These are phyloP conservation scores for Acanthamoeba castellanii DNA, from an alignment of 208 protist species.

Conservation along the genomic window DNA sequence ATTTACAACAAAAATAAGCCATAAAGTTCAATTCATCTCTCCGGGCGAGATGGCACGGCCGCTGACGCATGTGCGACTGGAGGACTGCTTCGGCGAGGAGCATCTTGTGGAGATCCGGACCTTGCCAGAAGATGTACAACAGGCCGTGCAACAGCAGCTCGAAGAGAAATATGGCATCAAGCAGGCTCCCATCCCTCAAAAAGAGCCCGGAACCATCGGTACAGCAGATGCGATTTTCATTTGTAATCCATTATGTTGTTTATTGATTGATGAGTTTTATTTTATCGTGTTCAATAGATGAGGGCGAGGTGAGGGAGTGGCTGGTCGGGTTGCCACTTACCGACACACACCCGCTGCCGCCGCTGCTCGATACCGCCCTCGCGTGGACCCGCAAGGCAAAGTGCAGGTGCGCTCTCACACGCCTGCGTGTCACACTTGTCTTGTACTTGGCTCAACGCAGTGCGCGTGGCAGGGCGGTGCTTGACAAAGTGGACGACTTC, in stretches of 20 bases:
- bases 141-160: slow-evolving; percentile 15
- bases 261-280: not conserved
- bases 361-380: slow-evolving; percentile 20
- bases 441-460: not conserved
- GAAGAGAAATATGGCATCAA: slow-evolving; percentile 15
- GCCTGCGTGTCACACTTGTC: not conserved
- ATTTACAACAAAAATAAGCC: not conserved
- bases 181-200: not conserved
- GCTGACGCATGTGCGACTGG: slow-evolving; percentile 34
- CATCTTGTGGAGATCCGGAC: slow-evolving; percentile 27
- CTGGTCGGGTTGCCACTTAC: slow-evolving; percentile 23
- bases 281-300: not conserved
- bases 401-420: not conserved
- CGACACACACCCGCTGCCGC: slow-evolving; percentile 11
- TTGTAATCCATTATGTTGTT: no score
- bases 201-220: slow-evolving; percentile 35
- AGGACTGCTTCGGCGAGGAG: slow-evolving; percentile 62
- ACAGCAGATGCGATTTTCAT: not conserved
- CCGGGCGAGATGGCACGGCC: no score
- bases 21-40: not conserved
- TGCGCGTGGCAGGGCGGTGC: not conserved
- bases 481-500: slow-evolving; percentile 15
- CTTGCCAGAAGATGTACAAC: slow-evolving; percentile 26
- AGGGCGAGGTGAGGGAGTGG: slow-evolving; percentile 16
- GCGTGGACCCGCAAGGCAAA: slow-evolving; percentile 11